Conservation (phyloP, 2,329 filamentous ascomycete species). For the Daldinia eschscholtzii region DNA sequence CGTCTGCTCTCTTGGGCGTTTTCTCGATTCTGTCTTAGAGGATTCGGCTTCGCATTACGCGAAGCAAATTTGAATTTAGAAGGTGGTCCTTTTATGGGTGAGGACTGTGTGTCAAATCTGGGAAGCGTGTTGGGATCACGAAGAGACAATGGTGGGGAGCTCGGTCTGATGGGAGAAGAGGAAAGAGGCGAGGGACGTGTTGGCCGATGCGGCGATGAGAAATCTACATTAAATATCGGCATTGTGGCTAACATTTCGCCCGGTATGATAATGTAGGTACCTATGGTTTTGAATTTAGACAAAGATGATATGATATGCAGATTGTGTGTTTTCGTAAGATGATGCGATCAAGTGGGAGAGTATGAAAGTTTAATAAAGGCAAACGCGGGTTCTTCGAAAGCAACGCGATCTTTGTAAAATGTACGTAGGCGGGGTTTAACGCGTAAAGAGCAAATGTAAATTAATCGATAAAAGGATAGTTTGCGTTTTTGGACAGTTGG, state of each 20-base stretch:
- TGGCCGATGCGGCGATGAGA: conserved; percentile 61
- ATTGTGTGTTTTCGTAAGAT: conserved; percentile 8
- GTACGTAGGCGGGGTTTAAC: conserved; percentile 37
- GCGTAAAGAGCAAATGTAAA: conserved; percentile 46
- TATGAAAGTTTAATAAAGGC: conserved; percentile 19
- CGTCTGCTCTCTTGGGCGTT: conserved; percentile 73
- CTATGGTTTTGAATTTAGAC: background rate
- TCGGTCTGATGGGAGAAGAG: conserved; percentile 68
- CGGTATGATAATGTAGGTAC: conserved; percentile 1
- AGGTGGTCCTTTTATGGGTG: conserved; percentile 50
- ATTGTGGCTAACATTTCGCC: conserved; percentile 54
- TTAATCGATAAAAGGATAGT: conserved; percentile 13
- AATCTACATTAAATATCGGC: conserved; percentile 57
- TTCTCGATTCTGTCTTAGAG: conserved; percentile 71
- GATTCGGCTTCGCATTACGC: conserved; percentile 71
- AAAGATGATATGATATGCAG: conserved; percentile 8
- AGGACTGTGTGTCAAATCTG: conserved; percentile 58
- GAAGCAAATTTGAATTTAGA: conserved; percentile 62
- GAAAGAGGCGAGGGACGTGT: conserved; percentile 68
- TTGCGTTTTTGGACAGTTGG: conserved; percentile 3
- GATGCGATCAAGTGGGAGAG: conserved; percentile 2
- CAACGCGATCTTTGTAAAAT: conserved; percentile 37
- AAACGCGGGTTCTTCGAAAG: conserved; percentile 32
- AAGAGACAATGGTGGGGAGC: conserved; percentile 59
- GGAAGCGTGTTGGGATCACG: conserved; percentile 58